Percentiles rank a stretch among this genome's conserved stretches.
These are phyloP conservation scores for Penicillium sp. DNA, from an alignment of 2,329 filamentous ascomycete species.

Conservation along the genomic window DNA sequence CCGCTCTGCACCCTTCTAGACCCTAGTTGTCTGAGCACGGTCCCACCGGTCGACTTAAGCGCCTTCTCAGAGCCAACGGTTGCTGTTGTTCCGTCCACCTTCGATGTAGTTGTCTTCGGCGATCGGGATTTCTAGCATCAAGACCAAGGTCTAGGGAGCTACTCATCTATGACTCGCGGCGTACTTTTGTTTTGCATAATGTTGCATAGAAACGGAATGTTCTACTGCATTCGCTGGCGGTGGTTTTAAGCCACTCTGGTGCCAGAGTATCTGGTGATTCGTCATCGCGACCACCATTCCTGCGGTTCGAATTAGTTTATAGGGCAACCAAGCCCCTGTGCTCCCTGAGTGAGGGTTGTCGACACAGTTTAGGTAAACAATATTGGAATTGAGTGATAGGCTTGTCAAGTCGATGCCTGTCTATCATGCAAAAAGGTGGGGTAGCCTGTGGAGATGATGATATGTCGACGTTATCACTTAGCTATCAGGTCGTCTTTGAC, in stretches of 20 bases:
- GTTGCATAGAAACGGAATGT: neutral
- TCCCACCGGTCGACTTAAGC: constrained; percentile 29
- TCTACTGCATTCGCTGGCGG: neutral
- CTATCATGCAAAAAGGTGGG: neutral
- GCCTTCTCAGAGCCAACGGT: constrained; percentile 14
- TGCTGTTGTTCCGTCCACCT: neutral
- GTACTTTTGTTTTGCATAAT: constrained; percentile 12
- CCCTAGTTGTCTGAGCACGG: constrained; percentile 15
- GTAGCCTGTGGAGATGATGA: neutral
- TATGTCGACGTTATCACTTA: neutral
- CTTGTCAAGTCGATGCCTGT: neutral
- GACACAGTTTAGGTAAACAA: neutral
- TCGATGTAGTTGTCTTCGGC: constrained; percentile 3
- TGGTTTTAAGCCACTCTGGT: neutral
- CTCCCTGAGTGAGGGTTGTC: neutral
- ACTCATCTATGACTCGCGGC: neutral
- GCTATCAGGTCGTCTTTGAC: neutral
- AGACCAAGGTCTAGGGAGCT: neutral
- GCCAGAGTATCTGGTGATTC: neutral
- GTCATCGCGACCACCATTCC: neutral
- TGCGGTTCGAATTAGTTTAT: neutral
- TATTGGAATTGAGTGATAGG: neutral
- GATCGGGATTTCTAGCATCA: neutral
- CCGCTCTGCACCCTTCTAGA: constrained; percentile 7
- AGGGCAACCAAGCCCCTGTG: neutral